phyloP scores from a whole-genome alignment of 2,329 filamentous ascomycete genomes.

The Ophiocordyceps sinensis region DNA sequence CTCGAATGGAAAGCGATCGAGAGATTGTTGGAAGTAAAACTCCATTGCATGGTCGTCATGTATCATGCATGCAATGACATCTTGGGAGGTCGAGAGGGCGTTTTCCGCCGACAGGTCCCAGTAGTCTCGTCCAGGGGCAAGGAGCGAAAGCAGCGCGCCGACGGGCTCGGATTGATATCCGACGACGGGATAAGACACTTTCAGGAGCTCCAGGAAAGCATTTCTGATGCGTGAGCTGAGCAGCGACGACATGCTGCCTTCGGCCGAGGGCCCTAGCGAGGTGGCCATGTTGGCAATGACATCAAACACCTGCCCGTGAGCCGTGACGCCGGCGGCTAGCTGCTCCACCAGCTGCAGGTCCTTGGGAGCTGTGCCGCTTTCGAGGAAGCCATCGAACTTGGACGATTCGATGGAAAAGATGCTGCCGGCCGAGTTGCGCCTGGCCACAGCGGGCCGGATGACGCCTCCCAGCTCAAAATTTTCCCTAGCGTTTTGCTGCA shows the following conservation, averaged over 20 bases:
- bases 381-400: constrained; percentile 43
- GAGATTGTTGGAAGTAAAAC: constrained; percentile 50
- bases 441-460: constrained; percentile 22
- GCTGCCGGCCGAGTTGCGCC: constrained; percentile 46
- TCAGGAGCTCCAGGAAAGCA: constrained; percentile 55
- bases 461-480: constrained; percentile 36
- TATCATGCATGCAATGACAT: constrained; percentile 18
- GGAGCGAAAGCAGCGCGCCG: constrained; percentile 46
- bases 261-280: constrained; percentile 28
- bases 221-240: constrained; percentile 49
- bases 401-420: constrained; percentile 48
- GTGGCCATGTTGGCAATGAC: constrained; percentile 36
- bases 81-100: constrained; percentile 17
- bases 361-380: constrained; percentile 32
- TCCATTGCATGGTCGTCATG: constrained; percentile 33
- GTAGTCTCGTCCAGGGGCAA: constrained; percentile 39
- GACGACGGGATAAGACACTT: constrained; percentile 49
- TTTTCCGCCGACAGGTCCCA: constrained; percentile 33
- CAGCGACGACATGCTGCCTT: constrained; percentile 34
- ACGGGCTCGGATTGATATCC: constrained; percentile 63
- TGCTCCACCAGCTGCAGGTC: constrained; percentile 36
- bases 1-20: constrained; percentile 74
- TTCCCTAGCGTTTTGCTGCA: constrained; percentile 44
- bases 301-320: constrained; percentile 37
- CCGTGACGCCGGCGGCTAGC: constrained; percentile 33